Evolutionary conservation across 2,329 filamentous ascomycete genomes (phyloP).

Genomic region (Fusarium mundagurra): DNA sequence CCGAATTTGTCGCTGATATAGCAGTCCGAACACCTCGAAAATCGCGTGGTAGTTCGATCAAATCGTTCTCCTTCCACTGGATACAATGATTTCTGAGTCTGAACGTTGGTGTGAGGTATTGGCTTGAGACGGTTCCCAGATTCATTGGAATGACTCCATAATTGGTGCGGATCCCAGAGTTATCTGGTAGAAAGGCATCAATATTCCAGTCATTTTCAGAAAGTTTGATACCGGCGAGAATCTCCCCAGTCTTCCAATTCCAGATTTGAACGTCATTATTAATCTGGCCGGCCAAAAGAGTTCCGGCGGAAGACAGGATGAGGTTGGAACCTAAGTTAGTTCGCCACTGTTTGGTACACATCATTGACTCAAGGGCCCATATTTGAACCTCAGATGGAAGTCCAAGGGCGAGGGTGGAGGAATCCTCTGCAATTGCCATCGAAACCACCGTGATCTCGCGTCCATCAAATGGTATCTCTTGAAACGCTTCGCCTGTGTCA

Average conservation of each 20-base stretch:
- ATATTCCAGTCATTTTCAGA: background rate
- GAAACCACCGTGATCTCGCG: background rate
- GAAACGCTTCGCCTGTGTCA: background rate
- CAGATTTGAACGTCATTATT: rapidly evolving
- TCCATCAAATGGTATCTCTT: background rate
- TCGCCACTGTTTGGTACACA: rapidly evolving
- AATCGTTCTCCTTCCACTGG: background rate
- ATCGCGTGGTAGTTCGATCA: background rate
- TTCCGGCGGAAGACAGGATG: rapidly evolving
- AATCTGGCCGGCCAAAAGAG: background rate
- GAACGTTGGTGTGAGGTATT: background rate
- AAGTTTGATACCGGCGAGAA: rapidly evolving
- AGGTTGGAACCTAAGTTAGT: rapidly evolving
- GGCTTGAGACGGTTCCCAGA: rapidly evolving
- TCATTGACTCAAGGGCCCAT: background rate
- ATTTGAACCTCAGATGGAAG: rapidly evolving
- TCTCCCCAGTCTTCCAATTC: background rate
- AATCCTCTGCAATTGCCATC: background rate
- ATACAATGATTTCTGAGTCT: background rate
- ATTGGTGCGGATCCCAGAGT: background rate
- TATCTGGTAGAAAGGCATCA: background rate
- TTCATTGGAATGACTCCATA: background rate
- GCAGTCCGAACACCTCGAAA: rapidly evolving
- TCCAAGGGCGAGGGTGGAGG: background rate
- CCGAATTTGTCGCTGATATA: background rate